Conservation (phyloP, 192 early-diverging fungal species). For the Gigaspora rosea region DNA sequence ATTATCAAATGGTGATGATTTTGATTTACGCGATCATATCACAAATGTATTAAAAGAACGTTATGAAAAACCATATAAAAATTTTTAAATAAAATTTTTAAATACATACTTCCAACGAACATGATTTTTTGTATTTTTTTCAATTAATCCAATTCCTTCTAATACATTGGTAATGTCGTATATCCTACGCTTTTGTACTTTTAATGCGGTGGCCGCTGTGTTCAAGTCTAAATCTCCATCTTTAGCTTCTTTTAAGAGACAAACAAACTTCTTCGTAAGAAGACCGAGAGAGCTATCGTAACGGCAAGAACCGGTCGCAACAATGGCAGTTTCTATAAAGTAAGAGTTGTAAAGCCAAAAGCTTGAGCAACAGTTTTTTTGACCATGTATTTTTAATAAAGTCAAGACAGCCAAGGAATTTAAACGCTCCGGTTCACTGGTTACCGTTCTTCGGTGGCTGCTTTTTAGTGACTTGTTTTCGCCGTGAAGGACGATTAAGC, state of each 20-base stretch:
- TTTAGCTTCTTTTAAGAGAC: conserved; percentile 45
- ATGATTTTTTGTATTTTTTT: conserved; percentile 70
- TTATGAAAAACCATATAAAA: not conserved
- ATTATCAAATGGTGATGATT: conserved; percentile 22
- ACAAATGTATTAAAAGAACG: not conserved
- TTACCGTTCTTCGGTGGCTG: conserved; percentile 17
- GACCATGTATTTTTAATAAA: not conserved
- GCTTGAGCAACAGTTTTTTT: not conserved
- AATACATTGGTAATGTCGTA: conserved; percentile 73
- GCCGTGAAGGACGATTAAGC: not conserved
- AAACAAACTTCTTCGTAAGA: conserved; percentile 65
- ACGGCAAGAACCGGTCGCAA: conserved; percentile 38
- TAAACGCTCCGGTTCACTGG: conserved; percentile 10
- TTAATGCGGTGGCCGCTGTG: conserved; percentile 54
- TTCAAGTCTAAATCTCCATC: conserved; percentile 63
- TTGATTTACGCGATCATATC: conserved; percentile 23
- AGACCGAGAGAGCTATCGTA: conserved; percentile 61
- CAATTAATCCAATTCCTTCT: conserved; percentile 65
- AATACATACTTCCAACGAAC: conserved; percentile 68
- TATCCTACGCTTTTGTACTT: conserved; percentile 68
- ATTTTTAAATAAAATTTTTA: not conserved
- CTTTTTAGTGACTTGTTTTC: conserved; percentile 1
- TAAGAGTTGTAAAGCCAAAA: not conserved
- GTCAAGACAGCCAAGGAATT: not conserved
- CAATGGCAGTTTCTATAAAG: not conserved